Evolutionary conservation across 345 rosid species (phyloP).

Genomic region (Populus simonii): DNA sequence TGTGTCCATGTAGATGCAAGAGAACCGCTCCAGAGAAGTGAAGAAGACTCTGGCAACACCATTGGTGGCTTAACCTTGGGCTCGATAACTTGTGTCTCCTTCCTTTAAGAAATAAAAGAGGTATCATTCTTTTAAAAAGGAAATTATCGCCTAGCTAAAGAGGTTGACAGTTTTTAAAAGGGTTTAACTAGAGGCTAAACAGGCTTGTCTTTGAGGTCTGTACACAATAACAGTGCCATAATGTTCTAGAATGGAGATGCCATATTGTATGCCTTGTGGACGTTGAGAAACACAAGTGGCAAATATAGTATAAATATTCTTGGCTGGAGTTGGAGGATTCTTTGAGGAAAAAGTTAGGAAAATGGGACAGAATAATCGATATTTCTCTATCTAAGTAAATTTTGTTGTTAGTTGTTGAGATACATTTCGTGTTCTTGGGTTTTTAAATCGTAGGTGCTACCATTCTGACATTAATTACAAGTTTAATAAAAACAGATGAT

Average conservation of each 20-base stretch:
- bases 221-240: too few species aligned
- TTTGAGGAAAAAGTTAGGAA: not conserved
- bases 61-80: not conserved
- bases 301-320: constrained; percentile 11
- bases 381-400: not conserved
- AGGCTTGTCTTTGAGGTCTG: not conserved
- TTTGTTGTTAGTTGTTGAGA: constrained; percentile 15
- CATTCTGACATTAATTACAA: too few species aligned
- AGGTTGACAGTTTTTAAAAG: not conserved
- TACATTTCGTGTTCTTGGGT: constrained; percentile 18
- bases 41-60: constrained; percentile 42
- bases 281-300: constrained; percentile 6
- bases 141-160: not conserved
- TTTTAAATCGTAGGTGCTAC: not conserved
- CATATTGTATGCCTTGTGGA: not conserved
- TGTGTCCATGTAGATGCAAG: constrained; percentile 39
- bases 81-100: not conserved
- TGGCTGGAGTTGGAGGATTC: constrained; percentile 2
- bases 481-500: too few species aligned
- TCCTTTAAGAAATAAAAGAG: not conserved
- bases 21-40: constrained; percentile 38
- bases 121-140: not conserved
- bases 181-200: not conserved
- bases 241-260: not conserved
- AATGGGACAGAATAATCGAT: not conserved